Evolutionary conservation across 257 asterid species (phyloP).

Genomic region (Salvia hispanica): DNA sequence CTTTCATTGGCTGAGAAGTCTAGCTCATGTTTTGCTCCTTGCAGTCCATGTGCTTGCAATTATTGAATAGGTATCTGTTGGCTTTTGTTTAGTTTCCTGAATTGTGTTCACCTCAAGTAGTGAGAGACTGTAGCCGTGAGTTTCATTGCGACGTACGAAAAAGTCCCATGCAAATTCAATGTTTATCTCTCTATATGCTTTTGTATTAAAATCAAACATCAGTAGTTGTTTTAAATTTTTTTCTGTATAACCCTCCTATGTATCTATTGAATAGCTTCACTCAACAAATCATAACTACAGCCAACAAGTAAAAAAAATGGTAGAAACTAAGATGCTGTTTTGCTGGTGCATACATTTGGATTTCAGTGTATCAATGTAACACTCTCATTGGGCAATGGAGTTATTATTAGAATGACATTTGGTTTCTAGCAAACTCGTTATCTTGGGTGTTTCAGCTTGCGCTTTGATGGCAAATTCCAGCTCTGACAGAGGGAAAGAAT

Average conservation of each 20-base stretch:
- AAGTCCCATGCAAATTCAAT: not conserved
- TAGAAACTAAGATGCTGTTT: not conserved
- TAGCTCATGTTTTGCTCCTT: not conserved
- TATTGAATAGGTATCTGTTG: too few species aligned
- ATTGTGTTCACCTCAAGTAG: too few species aligned
- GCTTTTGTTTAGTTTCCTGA: not conserved
- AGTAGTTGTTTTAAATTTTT: too few species aligned
- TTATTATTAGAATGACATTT: slow-evolving; percentile 14
- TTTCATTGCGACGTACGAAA: not conserved
- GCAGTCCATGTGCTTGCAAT: too few species aligned
- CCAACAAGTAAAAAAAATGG: not conserved
- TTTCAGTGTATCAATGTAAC: not conserved
- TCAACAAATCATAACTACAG: not conserved
- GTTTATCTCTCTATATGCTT: not conserved
- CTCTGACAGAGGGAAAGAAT: slow-evolving; percentile 33
- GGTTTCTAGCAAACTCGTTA: slow-evolving; percentile 28
- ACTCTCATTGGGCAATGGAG: slow-evolving; percentile 5
- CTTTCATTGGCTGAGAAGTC: not conserved
- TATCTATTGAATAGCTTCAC: not conserved
- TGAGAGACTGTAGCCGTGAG: not conserved
- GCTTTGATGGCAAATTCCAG: slow-evolving; percentile 32
- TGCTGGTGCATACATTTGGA: slow-evolving; percentile 23
- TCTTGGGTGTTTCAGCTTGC: slow-evolving; percentile 27
- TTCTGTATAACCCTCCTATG: too few species aligned
- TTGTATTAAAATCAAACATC: not conserved